Base-by-base conservation (phyloP, 306 rosid genomes). In the Trifolium dubium region DNA sequence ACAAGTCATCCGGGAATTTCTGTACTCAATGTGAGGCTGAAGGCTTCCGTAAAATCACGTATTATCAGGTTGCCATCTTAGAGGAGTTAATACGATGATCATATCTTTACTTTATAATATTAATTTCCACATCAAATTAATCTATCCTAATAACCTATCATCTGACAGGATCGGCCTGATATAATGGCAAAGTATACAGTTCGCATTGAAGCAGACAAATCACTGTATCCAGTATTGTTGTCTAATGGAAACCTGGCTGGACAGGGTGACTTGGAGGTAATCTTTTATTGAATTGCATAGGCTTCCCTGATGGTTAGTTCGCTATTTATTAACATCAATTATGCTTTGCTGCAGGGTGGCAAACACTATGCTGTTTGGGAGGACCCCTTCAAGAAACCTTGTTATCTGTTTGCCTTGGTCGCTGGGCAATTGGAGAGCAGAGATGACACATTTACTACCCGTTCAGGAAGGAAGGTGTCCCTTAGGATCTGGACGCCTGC, bases 1-100 rank as follows among this genome's bases (percentile, higher is more conserved):
- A 88, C 83, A 92, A 86, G 83, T 85, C 99, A 73, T 88, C 99
- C 72, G 96, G 96, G 69, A 94, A 90, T 85, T 92, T 94, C 88
- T 94, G 96, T 76, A 94, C 99, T 53, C 99, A 94, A 79, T 94
- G 99, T 80, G 99, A 94, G 85, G 99, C 99, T 41, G 99, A 94
- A 81, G 99, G 99, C 67, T 94, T 94, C 81, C 97, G 96, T 67
- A 94, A 94, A 71, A 92, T 94, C 79, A 94, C 98, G 31, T 94
- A 81, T 79, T 92, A 87, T 83, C 98, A 94, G 97, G 99, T 89
- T 78, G 64, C 67, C 39, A 69, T 78, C 67, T 77, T 54, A 68
- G n/a, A 34, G 67, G 30, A 32, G 31, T 67, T 35, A 44, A 71
- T 44, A 74, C 56, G 37, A 56, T 43, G 19, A 56, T 49, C 67